Conservation (phyloP, 2,329 filamentous ascomycete species). For the Capronia epimyces region DNA sequence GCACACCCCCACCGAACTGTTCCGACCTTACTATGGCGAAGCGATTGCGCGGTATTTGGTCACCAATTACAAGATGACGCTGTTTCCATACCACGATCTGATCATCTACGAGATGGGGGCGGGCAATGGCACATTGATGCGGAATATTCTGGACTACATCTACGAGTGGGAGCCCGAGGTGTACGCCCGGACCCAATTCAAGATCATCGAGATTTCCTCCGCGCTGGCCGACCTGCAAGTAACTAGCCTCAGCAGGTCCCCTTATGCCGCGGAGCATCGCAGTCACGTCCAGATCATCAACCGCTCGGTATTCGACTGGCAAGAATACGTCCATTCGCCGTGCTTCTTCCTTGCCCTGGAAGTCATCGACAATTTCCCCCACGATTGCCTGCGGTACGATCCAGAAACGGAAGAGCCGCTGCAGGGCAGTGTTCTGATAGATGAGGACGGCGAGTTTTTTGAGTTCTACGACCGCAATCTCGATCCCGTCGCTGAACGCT, state of each 20-base stretch:
- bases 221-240: constrained; percentile 73
- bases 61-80: constrained; percentile 88
- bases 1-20: constrained; percentile 97
- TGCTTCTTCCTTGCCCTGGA: constrained; percentile 98
- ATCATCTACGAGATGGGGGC: constrained; percentile 99
- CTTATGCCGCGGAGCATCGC: constrained; percentile 67
- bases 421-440: constrained; percentile 84
- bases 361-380: constrained; percentile 97
- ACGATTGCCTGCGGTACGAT: constrained; percentile 91
- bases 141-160: constrained; percentile 96
- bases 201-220: constrained; percentile 90
- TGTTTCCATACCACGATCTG: constrained; percentile 92
- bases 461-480: constrained; percentile 82
- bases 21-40: constrained; percentile 93
- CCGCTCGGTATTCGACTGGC: constrained; percentile 90
- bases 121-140: constrained; percentile 94
- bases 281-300: constrained; percentile 93
- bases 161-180: constrained; percentile 82
- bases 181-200: constrained; percentile 87
- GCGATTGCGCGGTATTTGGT: constrained; percentile 94
- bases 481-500: constrained; percentile 76
- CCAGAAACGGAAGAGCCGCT: constrained; percentile 71
- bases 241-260: constrained; percentile 58
- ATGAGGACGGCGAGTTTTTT: constrained; percentile 79
- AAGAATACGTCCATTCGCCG: constrained; percentile 76